A percentile compares a stretch with the other conserved stretches of the same genome.
Conservation (phyloP, 2,329 filamentous ascomycete species). For the Aspergillus tamarii region DNA sequence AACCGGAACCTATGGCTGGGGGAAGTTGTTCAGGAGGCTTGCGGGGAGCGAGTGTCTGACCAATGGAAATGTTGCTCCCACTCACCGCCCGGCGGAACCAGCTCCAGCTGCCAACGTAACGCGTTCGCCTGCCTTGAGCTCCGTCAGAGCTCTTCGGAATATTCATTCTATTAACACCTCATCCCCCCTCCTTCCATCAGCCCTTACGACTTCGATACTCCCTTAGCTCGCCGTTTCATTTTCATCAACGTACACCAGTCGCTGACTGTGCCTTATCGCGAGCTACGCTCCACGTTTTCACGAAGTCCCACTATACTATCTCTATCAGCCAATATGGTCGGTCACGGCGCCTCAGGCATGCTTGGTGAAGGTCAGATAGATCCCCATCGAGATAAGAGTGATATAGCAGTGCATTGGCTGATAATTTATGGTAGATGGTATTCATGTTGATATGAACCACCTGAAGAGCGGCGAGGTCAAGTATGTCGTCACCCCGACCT, state of each 20-base stretch:
- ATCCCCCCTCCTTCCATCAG: conserved; percentile 7
- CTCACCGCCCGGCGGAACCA: conserved; percentile 28
- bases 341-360: conserved; percentile 45
- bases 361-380: conserved; percentile 47
- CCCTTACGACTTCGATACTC: not conserved
- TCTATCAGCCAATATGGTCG: conserved; percentile 39
- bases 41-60: conserved; percentile 19
- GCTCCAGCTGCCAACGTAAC: conserved; percentile 29
- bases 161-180: conserved; percentile 5
- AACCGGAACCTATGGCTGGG: conserved; percentile 15
- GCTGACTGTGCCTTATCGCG: not conserved
- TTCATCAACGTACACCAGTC: not conserved
- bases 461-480: conserved; percentile 99
- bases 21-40: conserved; percentile 23
- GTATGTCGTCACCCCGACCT: conserved; percentile 59
- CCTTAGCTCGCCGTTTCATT: not conserved
- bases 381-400: conserved; percentile 14
- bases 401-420: conserved; percentile 15
- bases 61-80: conserved; percentile 12
- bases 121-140: conserved; percentile 36
- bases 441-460: conserved; percentile 98
- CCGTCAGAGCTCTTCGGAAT: conserved; percentile 27
- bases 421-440: conserved; percentile 73
- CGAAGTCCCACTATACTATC: not conserved
- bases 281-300: conserved; percentile 4